These are phyloP conservation scores for Chenopodium formosanum DNA, from an alignment of 148 eudicot genomes.

Conservation along the genomic window DNA sequence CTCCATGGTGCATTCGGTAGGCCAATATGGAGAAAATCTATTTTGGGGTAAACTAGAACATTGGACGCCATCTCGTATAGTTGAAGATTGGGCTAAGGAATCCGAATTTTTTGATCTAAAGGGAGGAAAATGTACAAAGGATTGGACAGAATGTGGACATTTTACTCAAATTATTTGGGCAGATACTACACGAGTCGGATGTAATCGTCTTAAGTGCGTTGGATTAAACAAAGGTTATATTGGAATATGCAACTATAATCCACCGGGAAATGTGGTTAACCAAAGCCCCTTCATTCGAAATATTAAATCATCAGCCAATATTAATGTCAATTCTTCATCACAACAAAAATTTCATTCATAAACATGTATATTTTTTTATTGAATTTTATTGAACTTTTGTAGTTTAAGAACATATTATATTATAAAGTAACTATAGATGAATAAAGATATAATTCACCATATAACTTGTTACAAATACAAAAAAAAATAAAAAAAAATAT, in stretches of 20 bases:
- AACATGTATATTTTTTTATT: not conserved
- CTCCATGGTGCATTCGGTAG: slow-evolving; percentile 27
- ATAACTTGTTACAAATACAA: too few relatives aligned
- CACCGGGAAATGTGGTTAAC: slow-evolving; percentile 29
- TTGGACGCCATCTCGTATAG: slow-evolving; percentile 32
- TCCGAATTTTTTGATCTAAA: slow-evolving; percentile 15
- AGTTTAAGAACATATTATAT: not conserved
- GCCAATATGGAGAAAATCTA: slow-evolving; percentile 36
- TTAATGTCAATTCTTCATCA: not conserved
- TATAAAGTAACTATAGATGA: too few relatives aligned
- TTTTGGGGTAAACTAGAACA: slow-evolving; percentile 32
- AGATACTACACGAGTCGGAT: slow-evolving; percentile 29
- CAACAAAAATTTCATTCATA: not conserved
- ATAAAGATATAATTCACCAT: too few relatives aligned
- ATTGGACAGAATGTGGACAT: slow-evolving; percentile 35
- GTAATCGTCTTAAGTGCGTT: slow-evolving; percentile 19
- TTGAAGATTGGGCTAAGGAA: slow-evolving; percentile 37
- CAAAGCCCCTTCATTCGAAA: slow-evolving; percentile 20
- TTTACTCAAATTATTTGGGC: slow-evolving; percentile 40
- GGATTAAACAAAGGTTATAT: slow-evolving; percentile 20
- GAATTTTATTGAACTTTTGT: not conserved
- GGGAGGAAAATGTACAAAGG: slow-evolving; percentile 8
- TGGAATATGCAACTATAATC: slow-evolving; percentile 36
- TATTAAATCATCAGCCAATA: not conserved
- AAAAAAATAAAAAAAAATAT: too few relatives aligned